These are phyloP conservation scores for Xerocomus spinulosus DNA, from an alignment of 768 basidiomycete genomes.

Conservation along the genomic window DNA sequence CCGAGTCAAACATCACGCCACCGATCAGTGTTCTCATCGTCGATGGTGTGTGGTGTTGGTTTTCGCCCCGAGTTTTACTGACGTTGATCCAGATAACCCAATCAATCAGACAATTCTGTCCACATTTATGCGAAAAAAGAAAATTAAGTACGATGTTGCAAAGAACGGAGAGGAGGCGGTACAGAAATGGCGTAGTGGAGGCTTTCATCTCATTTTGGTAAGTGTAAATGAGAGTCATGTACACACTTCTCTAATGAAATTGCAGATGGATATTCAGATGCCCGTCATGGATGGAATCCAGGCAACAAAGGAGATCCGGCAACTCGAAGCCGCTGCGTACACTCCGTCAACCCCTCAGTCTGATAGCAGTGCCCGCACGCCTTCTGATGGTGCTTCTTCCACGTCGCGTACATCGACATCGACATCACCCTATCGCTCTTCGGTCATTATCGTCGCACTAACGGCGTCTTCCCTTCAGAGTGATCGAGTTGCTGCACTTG, in stretches of 20 bases:
- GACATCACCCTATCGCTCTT: conserved; percentile 75
- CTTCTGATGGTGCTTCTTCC: conserved; percentile 48
- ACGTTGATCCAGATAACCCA: conserved; percentile 70
- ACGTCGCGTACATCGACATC: conserved; percentile 39
- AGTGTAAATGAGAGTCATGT: conserved; percentile 27
- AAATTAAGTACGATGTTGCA: conserved; percentile 91
- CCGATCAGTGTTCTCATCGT: conserved; percentile 98
- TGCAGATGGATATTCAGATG: conserved; percentile 99
- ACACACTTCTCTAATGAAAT: conserved; percentile 10
- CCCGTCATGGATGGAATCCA: conserved; percentile 98
- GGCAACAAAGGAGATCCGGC: conserved; percentile 93
- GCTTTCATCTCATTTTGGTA: conserved; percentile 93
- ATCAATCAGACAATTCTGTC: conserved; percentile 97
- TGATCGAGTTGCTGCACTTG: conserved; percentile 95
- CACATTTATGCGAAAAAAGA: conserved; percentile 96
- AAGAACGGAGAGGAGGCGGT: conserved; percentile 96
- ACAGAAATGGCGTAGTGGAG: conserved; percentile 88
- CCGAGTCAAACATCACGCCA: conserved; percentile 77
- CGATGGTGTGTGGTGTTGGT: conserved; percentile 61
- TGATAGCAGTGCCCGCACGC: conserved; percentile 44
- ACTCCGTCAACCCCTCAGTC: conserved; percentile 64
- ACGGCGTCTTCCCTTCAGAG: conserved; percentile 94
- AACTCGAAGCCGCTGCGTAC: conserved; percentile 70
- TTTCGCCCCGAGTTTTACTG: conserved; percentile 8
- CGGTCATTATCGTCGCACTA: conserved; percentile 98